Evolutionary conservation across 768 basidiomycete species (phyloP).

Genomic region (Boletus barrowsii): DNA sequence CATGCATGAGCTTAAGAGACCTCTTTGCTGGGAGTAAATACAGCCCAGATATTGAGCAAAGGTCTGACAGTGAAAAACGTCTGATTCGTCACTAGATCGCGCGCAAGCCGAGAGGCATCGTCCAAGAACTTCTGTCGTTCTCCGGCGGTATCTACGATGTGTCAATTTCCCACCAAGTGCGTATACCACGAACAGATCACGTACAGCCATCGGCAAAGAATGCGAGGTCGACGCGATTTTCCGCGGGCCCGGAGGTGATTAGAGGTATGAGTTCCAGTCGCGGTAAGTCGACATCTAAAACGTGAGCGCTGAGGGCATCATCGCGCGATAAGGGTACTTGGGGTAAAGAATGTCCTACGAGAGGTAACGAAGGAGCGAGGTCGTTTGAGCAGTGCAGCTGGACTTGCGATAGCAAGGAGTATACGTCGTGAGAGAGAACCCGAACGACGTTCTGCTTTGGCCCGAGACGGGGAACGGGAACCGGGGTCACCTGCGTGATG

Average conservation of each 20-base stretch:
- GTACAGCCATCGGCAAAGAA: constrained; percentile 80
- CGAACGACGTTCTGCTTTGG: constrained; percentile 14
- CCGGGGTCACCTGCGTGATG: constrained; percentile 7
- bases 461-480: constrained; percentile 11
- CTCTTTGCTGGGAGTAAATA: constrained; percentile 72
- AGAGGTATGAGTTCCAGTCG: constrained; percentile 56
- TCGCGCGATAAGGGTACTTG: constrained; percentile 14
- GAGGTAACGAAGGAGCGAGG: constrained; percentile 3
- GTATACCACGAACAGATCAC: constrained; percentile 22
- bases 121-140: constrained; percentile 63
- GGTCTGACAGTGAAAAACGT: constrained; percentile 76
- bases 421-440: constrained; percentile 17
- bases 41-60: constrained; percentile 79
- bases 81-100: constrained; percentile 68
- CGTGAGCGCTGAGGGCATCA: neutral
- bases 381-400: constrained; percentile 26
- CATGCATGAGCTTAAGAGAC: constrained; percentile 37
- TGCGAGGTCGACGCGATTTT: constrained; percentile 69
- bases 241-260: constrained; percentile 55
- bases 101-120: constrained; percentile 64
- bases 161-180: neutral
- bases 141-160: constrained; percentile 44
- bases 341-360: neutral
- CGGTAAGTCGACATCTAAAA: constrained; percentile 30
- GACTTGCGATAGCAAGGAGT: constrained; percentile 15